A percentile compares a stretch with the other conserved stretches of the same genome.
phyloP scores from a whole-genome alignment of 352 stramenopile species.

The Phytophthora citricola region DNA sequence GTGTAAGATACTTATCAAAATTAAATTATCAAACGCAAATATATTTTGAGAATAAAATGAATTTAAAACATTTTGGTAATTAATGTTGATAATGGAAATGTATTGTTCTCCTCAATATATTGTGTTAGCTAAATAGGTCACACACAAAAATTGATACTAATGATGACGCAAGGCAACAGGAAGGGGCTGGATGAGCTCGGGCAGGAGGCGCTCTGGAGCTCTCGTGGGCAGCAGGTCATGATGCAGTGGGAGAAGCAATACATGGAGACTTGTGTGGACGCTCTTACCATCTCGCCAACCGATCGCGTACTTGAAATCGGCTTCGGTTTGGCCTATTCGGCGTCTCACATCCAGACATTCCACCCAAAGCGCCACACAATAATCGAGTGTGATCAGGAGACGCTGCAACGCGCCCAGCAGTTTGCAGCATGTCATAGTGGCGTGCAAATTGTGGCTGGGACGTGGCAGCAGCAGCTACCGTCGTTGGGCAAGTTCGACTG shows the following conservation, averaged over 20 bases:
- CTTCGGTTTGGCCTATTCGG: conserved; percentile 87
- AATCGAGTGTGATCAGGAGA: conserved; percentile 79
- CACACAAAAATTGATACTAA: too few species aligned
- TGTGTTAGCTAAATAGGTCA: conserved; percentile 2
- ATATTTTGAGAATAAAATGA: too few species aligned
- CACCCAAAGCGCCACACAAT: conserved; percentile 66
- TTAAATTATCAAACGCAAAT: not conserved
- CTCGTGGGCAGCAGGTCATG: conserved; percentile 86
- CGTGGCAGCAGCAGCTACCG: conserved; percentile 72
- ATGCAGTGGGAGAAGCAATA: conserved; percentile 90
- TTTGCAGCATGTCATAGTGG: conserved; percentile 50
- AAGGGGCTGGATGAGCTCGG: conserved; percentile 52
- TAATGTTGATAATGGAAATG: too few species aligned
- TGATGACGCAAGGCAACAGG: conserved; percentile 54
- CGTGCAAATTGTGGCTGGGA: conserved; percentile 65
- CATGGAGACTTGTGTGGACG: conserved; percentile 80
- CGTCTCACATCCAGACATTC: conserved; percentile 70
- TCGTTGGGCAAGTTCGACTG: conserved; percentile 72
- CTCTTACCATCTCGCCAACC: conserved; percentile 48
- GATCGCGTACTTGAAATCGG: conserved; percentile 87
- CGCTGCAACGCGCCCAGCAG: conserved; percentile 47
- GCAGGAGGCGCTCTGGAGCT: conserved; percentile 66
- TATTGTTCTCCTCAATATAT: not conserved
- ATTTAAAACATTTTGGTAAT: too few species aligned
- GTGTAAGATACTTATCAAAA: not conserved